phyloP scores from a whole-genome alignment of 2,329 filamentous ascomycete species.

The Colletotrichum camelliae region DNA sequence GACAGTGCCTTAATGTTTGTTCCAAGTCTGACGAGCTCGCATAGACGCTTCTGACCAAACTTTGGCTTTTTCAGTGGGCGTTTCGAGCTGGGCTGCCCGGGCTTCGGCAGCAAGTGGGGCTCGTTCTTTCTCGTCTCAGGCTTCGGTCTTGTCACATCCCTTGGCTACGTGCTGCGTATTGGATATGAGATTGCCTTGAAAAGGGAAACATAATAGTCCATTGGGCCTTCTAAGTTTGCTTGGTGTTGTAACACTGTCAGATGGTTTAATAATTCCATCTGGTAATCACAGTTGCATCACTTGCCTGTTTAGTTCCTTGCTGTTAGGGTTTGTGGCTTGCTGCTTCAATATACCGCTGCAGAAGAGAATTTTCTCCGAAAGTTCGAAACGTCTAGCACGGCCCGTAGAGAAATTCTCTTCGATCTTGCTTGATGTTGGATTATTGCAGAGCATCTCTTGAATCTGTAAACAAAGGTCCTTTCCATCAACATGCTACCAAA shows the following conservation, averaged over 20 bases:
- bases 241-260: background rate
- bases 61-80: background rate
- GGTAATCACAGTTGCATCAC: background rate
- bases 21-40: background rate
- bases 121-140: background rate
- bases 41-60: background rate
- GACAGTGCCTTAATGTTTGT: background rate
- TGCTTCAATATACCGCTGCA: background rate
- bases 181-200: background rate
- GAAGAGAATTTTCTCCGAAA: fast-evolving
- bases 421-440: too few relatives aligned
- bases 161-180: background rate
- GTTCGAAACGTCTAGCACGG: background rate
- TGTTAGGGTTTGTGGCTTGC: background rate
- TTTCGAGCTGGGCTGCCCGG: background rate
- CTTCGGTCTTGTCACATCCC: background rate
- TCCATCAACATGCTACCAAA: background rate
- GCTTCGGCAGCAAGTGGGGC: background rate
- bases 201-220: background rate
- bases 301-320: background rate
- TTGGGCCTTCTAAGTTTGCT: background rate
- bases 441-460: background rate
- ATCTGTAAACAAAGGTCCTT: background rate
- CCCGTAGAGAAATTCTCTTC: background rate
- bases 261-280: background rate